Evolutionary conservation across 2,329 filamentous ascomycete species (phyloP).

Genomic region (Monilinia laxa): DNA sequence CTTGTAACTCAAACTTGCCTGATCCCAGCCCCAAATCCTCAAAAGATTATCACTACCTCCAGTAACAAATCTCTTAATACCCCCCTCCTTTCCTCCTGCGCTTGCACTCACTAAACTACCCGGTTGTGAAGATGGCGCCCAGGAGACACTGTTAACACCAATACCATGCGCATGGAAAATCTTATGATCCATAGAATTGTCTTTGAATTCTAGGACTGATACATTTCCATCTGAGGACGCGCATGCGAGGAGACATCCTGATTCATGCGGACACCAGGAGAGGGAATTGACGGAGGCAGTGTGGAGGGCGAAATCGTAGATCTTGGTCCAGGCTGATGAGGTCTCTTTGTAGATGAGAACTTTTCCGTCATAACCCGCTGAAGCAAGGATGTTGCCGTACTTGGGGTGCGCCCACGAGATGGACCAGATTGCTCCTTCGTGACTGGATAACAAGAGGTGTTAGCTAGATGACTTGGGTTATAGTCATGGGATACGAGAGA

Average conservation of each 20-base stretch:
- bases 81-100: constrained; percentile 52
- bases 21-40: constrained; percentile 87
- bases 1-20: constrained; percentile 59
- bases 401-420: constrained; percentile 98
- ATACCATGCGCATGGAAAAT: constrained; percentile 90
- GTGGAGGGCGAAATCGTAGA: constrained; percentile 91
- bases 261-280: constrained; percentile 95
- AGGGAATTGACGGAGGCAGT: constrained; percentile 97
- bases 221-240: constrained; percentile 93
- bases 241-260: constrained; percentile 89
- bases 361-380: constrained; percentile 94
- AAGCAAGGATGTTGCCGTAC: constrained; percentile 96
- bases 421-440: constrained; percentile 97
- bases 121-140: constrained; percentile 83
- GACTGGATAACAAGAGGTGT: constrained; percentile 51
- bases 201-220: constrained; percentile 93
- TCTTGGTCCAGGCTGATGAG: constrained; percentile 69
- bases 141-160: constrained; percentile 93
- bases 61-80: constrained; percentile 83
- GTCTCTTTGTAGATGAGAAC: constrained; percentile 98
- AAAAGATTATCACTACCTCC: constrained; percentile 91
- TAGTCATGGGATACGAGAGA: neutral
- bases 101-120: constrained; percentile 77
- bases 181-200: constrained; percentile 87
- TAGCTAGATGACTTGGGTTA: neutral